Base-by-base conservation (phyloP, 176 grass and related monocot species). In the Dendrocalamus sinicus region DNA sequence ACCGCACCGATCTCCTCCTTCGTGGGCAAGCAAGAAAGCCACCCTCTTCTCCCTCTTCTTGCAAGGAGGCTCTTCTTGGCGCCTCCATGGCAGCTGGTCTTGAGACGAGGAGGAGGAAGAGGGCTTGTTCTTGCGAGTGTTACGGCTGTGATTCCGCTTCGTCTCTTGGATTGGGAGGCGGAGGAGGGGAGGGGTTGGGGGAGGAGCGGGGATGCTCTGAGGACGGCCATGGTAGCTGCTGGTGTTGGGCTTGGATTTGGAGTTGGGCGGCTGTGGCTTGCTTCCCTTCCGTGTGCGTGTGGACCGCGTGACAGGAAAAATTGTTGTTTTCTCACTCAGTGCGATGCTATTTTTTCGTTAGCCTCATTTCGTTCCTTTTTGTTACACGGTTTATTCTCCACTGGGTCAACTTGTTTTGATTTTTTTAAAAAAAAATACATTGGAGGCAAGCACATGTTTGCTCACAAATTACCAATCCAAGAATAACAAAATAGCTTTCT, bases 1-100 rank as follows among this genome's bases (percentile, higher is more conserved):
- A 73, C 77, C 72, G 24, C 73, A 61, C 68, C 63, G 0, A 86
- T 65, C n/a, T 85, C 86, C 47, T 92, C 74, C 80, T 81, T 81
- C 3, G 92, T 81, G 7, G 77, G 72, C 15, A 91, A 55, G 72
- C 87, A 87, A 26, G 66, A 46, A 2, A 81, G 28, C 61, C 67
- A 28, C 37, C 43, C 24, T 64, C 82, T 2, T 24, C 48, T 68
- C 30, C 39, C 22, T 61, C 83, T 4, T 30, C 53, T 64, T 62
- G 23, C 28, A 4, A 37, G 30, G 9, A 76, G 51, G 26, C n/a
- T 8, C 12, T 73, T 90, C 73, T 19, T 82, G 79, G 58, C 9
- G 23, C 37, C 8, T 14, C 39, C 79, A 75, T 30, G 88, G 76
- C 19, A 13, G 59, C 58, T n/a, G 65, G n/a, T 28, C 39, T 45